Evolutionary conservation across 2,329 filamentous ascomycete genomes (phyloP).

Genomic region (Colletotrichum sp.): DNA sequence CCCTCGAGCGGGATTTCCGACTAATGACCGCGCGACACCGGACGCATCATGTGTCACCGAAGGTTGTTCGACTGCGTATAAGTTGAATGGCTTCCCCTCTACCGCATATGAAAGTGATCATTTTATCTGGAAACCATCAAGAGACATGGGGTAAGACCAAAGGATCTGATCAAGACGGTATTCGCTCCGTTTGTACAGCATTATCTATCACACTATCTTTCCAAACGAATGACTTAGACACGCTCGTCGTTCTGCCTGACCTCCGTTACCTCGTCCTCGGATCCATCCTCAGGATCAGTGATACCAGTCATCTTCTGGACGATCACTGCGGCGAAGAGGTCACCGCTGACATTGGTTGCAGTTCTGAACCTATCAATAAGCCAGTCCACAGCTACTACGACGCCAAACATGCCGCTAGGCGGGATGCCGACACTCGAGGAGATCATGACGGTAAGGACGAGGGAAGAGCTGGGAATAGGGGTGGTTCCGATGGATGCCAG

Average conservation of each 20-base stretch:
- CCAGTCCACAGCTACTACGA: constrained; percentile 60
- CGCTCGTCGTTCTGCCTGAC: constrained; percentile 12
- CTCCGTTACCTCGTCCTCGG: neutral
- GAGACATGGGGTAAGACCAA: neutral
- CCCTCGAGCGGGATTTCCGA: neutral
- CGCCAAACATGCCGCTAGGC: constrained; percentile 47
- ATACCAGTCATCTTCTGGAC: constrained; percentile 44
- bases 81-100: neutral
- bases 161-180: neutral
- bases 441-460: constrained; percentile 59
- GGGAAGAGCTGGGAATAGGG: constrained; percentile 56
- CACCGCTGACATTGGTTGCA: constrained; percentile 54
- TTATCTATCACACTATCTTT: neutral
- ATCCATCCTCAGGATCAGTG: constrained; percentile 23
- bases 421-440: constrained; percentile 47
- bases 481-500: constrained; percentile 59
- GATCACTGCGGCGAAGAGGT: constrained; percentile 48
- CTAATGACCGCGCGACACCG: neutral
- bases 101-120: no score
- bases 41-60: neutral
- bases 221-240: neutral
- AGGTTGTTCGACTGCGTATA: neutral
- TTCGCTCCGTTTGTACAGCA: neutral
- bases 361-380: constrained; percentile 62
- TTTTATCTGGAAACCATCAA: neutral